Percentiles rank a stretch among this genome's conserved stretches.
Conservation (phyloP, 352 stramenopile species). For the Phytopythium montanum region DNA sequence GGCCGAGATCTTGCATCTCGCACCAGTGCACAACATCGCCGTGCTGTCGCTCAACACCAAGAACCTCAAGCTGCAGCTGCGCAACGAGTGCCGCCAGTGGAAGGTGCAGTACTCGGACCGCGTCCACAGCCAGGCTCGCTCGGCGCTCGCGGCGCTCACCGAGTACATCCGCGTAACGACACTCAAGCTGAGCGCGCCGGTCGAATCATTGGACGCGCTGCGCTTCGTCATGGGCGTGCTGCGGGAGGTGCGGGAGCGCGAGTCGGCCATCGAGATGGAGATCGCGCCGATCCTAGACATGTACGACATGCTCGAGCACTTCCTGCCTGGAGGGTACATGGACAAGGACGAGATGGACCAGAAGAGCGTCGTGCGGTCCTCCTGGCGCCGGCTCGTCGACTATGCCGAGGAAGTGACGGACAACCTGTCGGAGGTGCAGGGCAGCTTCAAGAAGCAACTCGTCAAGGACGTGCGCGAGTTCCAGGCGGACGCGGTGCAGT, state of each 20-base stretch:
- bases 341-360: constrained; percentile 91
- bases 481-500: constrained; percentile 56
- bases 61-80: constrained; percentile 84
- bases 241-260: constrained; percentile 79
- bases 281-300: constrained; percentile 88
- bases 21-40: constrained; percentile 82
- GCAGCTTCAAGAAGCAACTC: constrained; percentile 89
- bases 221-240: constrained; percentile 84
- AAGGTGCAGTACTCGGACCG: constrained; percentile 85
- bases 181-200: constrained; percentile 55
- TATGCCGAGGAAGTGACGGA: constrained; percentile 89
- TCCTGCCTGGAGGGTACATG: constrained; percentile 80
- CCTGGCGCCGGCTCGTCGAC: constrained; percentile 87
- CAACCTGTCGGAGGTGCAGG: constrained; percentile 79
- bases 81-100: constrained; percentile 84
- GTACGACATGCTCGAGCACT: constrained; percentile 90
- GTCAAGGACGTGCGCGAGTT: constrained; percentile 88
- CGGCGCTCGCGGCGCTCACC: constrained; percentile 57
- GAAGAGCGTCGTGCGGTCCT: constrained; percentile 80
- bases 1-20: constrained; percentile 70
- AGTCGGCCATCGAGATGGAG: constrained; percentile 89
- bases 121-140: constrained; percentile 70
- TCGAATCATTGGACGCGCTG: constrained; percentile 73
- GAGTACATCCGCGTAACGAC: constrained; percentile 82
- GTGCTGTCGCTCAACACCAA: constrained; percentile 85